These are phyloP conservation scores for Hibiscus syriacus DNA, from an alignment of 345 rosid species.

Conservation along the genomic window DNA sequence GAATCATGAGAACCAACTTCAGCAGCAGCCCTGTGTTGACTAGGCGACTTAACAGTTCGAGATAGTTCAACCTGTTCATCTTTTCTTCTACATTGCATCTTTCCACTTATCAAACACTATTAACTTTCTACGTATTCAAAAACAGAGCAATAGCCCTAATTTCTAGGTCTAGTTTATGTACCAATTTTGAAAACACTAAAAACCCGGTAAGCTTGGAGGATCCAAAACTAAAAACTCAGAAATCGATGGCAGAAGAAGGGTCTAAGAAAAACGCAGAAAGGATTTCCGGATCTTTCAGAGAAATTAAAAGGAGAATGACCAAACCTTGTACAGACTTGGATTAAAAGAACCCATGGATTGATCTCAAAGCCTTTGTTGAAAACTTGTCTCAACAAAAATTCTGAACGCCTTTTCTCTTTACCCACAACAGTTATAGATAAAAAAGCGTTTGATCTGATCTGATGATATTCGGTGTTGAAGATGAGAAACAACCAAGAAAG, in stretches of 20 bases:
- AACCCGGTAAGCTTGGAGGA: neutral
- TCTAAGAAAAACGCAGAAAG: conserved; percentile 16
- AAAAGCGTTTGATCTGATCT: neutral
- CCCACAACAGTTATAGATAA: neutral
- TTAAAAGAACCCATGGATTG: conserved; percentile 13
- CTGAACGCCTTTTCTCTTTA: neutral
- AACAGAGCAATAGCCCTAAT: neutral
- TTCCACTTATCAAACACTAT: conserved; percentile 9
- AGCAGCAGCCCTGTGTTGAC: conserved; percentile 17
- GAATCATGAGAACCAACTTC: conserved; percentile 18
- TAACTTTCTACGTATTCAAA: neutral
- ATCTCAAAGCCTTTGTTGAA: neutral
- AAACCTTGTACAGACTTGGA: conserved; percentile 14
- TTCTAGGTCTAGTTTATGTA: neutral
- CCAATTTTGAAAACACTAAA: conserved; percentile 6
- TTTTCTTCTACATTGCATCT: conserved; percentile 44
- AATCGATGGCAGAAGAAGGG: neutral
- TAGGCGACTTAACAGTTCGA: conserved; percentile 23
- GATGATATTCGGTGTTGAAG: neutral
- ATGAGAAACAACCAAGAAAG: neutral
- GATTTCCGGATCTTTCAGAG: neutral
- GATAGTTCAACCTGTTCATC: conserved; percentile 23
- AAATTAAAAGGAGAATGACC: conserved; percentile 4
- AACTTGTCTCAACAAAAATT: neutral
- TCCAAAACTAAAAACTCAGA: neutral